These are phyloP conservation scores for Neofusicoccum cordaticola DNA, from an alignment of 2,329 filamentous ascomycete species.

Conservation along the genomic window DNA sequence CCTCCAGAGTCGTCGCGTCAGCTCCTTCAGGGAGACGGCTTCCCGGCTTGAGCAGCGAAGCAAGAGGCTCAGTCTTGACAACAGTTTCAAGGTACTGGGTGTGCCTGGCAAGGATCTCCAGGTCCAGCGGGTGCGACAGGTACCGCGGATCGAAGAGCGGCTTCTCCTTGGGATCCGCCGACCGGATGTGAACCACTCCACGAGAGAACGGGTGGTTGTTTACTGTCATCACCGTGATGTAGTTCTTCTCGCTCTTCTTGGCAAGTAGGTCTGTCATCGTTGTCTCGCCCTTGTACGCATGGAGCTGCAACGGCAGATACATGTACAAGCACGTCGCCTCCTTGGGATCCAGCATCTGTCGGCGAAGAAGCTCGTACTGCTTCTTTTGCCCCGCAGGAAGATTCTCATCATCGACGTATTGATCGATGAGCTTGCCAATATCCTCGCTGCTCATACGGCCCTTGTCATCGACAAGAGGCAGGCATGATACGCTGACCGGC, in stretches of 20 bases:
- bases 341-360: constrained; percentile 2
- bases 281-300: constrained; percentile 16
- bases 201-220: constrained; percentile 32
- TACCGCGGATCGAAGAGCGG: constrained; percentile 43
- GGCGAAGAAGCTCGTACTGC: constrained; percentile 15
- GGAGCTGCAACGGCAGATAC: constrained; percentile 19
- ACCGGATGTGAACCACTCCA: constrained; percentile 33
- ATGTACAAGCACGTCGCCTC: constrained; percentile 14
- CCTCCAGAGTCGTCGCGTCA: constrained; percentile 1
- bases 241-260: constrained; percentile 24
- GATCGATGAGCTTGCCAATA: not conserved
- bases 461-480: constrained; percentile 26
- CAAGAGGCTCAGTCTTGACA: constrained; percentile 32
- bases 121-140: constrained; percentile 44
- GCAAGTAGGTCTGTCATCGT: constrained; percentile 20
- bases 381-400: not conserved
- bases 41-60: constrained; percentile 30
- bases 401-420: not conserved
- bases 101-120: constrained; percentile 39
- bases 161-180: constrained; percentile 28
- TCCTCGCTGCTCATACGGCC: constrained; percentile 17
- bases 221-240: constrained; percentile 27
- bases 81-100: constrained; percentile 36
- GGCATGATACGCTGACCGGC: constrained; percentile 26
- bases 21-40: constrained; percentile 19